Evolutionary conservation across 306 rosid species (phyloP), one percentile per base, ranked within the genome.

Genomic region (Dryas octopetala): DNA sequence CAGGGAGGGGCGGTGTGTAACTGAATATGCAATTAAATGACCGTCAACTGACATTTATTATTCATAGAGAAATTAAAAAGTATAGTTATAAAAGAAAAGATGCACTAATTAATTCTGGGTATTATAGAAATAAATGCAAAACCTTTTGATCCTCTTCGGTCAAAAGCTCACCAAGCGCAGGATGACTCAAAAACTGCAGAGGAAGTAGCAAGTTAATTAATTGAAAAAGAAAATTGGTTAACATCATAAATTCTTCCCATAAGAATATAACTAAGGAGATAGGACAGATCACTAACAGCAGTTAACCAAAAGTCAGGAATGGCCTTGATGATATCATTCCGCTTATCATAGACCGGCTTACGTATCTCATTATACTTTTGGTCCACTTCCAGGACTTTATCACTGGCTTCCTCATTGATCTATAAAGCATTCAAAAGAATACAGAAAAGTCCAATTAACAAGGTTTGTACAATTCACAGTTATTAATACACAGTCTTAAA

Each of bases 401-500:
- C 98, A 78, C 96, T 88, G 4, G 96, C 97, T 87, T 94, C 95
- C 71, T 94, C 98, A 55, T 94, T 94, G 75, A 94, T 90, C 98
- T 92, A 76, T 60, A 83, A 49, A 76, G 62, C 15, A 57, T 15
- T 32, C 64, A 38, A 60, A 17, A 19, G 28, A 77, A 62, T 40
- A 40, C 48, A 60, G 6, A 74, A 67, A 73, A 45, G 68, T 1
- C 68, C 65, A 77, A 23, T 45, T 11, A 49, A 68, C 52, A 62
- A 45, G 1, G 62, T 66, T 14, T 54, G 38, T 32, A 32, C 38
- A 32, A 32, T 32, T 32, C 38, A 32, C 38, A 32, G 3, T 32
- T 32, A 32, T 32, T 32, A 32, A 32, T 32, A 32, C 38, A 32
- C 38, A 32, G 38, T 32, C 38, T 32, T 32, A 32, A 32, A 32